These are phyloP conservation scores for Aspergillus sergii DNA, from an alignment of 2,329 filamentous ascomycete species.

Conservation along the genomic window DNA sequence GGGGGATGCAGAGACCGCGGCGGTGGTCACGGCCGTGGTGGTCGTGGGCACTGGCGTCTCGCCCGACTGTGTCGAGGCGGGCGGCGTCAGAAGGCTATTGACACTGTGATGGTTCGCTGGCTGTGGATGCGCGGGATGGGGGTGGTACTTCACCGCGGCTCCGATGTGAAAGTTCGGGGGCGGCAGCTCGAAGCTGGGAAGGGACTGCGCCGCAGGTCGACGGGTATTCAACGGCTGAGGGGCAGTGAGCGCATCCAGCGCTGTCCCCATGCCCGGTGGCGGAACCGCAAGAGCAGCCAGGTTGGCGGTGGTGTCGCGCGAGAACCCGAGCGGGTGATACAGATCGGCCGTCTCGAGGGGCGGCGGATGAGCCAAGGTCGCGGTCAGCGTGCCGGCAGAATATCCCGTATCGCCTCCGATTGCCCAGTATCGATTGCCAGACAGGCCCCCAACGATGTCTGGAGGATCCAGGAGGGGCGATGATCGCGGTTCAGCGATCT, in stretches of 20 bases:
- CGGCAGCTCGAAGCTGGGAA: conserved; percentile 71
- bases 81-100: conserved; percentile 65
- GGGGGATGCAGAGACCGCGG: conserved; percentile 29
- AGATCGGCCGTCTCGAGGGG: conserved; percentile 39
- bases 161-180: conserved; percentile 56
- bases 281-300: conserved; percentile 66
- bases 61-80: conserved; percentile 58
- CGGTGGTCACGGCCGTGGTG: conserved; percentile 40
- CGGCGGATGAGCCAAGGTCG: conserved; percentile 45
- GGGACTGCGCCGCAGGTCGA: conserved; percentile 67
- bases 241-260: conserved; percentile 62
- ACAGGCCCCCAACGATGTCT: conserved; percentile 48
- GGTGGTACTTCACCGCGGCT: conserved; percentile 54
- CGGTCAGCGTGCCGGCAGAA: conserved; percentile 37
- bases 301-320: conserved; percentile 53
- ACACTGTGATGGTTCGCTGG: conserved; percentile 57
- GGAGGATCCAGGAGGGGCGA: conserved; percentile 55
- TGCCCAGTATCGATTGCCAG: conserved; percentile 54
- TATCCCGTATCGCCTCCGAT: conserved; percentile 38
- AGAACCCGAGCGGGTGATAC: conserved; percentile 44
- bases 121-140: conserved; percentile 42
- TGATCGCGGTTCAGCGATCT: conserved; percentile 38
- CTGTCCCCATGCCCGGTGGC: conserved; percentile 64
- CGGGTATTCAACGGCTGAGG: conserved; percentile 66
- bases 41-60: conserved; percentile 45